A percentile compares a stretch with the other conserved stretches of the same genome.
These are phyloP conservation scores for Saturnispora diversa DNA, from an alignment of 805 yeast species.

Conservation along the genomic window DNA sequence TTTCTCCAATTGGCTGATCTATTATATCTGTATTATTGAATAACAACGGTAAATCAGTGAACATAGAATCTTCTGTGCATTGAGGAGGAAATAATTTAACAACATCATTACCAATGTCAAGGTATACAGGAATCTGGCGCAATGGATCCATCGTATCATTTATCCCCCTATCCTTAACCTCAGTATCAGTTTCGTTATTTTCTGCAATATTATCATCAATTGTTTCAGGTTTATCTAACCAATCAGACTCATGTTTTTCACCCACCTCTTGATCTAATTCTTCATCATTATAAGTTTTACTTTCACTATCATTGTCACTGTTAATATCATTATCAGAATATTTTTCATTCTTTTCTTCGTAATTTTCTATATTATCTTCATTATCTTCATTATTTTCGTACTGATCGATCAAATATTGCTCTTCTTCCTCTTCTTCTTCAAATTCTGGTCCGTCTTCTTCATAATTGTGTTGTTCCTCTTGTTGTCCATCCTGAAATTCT, in stretches of 20 bases:
- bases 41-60: slow-evolving; percentile 19
- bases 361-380: background rate
- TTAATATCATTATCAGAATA: no score
- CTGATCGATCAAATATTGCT: background rate
- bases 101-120: slow-evolving; percentile 25
- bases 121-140: slow-evolving; percentile 19
- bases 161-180: background rate
- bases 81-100: slow-evolving; percentile 21
- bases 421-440: slow-evolving; percentile 5
- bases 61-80: slow-evolving; percentile 20
- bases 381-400: background rate
- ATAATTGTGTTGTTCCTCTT: background rate
- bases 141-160: slow-evolving; percentile 1
- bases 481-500: background rate
- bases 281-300: no score
- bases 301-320: no score
- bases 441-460: slow-evolving; percentile 3
- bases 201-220: background rate
- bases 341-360: background rate
- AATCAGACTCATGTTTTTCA: slow-evolving; percentile 3
- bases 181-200: background rate
- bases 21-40: slow-evolving; percentile 15
- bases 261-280: background rate
- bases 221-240: slow-evolving; percentile 2
- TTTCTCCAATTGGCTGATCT: slow-evolving; percentile 11